These are phyloP conservation scores for Lachancea sp. DNA, from an alignment of 805 yeast genomes.

Conservation along the genomic window DNA sequence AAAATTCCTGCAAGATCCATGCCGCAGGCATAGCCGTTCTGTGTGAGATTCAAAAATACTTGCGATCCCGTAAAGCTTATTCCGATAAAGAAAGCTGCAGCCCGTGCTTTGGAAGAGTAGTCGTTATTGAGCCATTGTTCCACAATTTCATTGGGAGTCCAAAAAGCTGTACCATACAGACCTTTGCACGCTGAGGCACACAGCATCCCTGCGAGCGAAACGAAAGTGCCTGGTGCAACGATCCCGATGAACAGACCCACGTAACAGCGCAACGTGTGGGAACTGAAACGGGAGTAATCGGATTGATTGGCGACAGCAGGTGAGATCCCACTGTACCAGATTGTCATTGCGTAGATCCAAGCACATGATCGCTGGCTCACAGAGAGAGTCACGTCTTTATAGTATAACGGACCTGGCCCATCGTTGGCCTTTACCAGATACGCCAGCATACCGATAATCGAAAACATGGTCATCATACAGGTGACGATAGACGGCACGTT, in stretches of 20 bases:
- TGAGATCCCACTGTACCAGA: constrained; percentile 37
- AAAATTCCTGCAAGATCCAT: constrained; percentile 35
- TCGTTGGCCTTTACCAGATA: constrained; percentile 25
- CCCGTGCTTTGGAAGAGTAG: constrained; percentile 34
- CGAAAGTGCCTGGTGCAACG: constrained; percentile 34
- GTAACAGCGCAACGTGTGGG: constrained; percentile 22
- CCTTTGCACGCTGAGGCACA: constrained; percentile 33
- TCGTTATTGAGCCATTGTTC: constrained; percentile 35
- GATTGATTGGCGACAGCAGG: constrained; percentile 37
- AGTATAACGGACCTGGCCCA: constrained; percentile 32
- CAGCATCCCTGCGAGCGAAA: constrained; percentile 37
- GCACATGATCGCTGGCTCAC: constrained; percentile 33
- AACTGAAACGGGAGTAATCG: constrained; percentile 38
- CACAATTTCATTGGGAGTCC: constrained; percentile 37
- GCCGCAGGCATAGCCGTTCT: constrained; percentile 37
- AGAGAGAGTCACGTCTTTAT: constrained; percentile 21
- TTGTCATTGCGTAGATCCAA: constrained; percentile 36
- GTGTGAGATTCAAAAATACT: constrained; percentile 32
- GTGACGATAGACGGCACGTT: constrained; percentile 23
- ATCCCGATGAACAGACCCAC: constrained; percentile 32
- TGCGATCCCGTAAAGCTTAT: constrained; percentile 34
- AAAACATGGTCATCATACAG: constrained; percentile 23
- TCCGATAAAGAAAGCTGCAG: constrained; percentile 39
- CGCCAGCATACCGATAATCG: constrained; percentile 30
- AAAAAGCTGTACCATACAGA: constrained; percentile 33